A percentile compares a stretch with the other conserved stretches of the same genome.
Evolutionary conservation across 768 basidiomycete genomes (phyloP).

Genomic region (Mycena haematopus): DNA sequence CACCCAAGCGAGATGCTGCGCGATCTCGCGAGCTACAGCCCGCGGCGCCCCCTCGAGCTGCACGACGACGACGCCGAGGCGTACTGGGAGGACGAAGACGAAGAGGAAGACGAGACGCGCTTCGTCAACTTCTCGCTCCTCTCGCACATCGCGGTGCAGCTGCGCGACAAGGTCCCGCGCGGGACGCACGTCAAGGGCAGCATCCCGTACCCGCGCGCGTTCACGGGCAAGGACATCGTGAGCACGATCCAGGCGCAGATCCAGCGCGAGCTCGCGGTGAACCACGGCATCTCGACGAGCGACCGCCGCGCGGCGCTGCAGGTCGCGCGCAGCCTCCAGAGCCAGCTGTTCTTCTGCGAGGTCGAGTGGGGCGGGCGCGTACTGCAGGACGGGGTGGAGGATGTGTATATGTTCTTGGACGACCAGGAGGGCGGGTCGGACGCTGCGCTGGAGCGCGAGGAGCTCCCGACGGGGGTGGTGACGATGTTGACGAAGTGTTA

Average conservation of each 20-base stretch:
- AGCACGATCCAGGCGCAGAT: conserved; percentile 89
- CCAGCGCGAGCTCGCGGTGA: conserved; percentile 81
- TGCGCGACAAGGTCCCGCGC: conserved; percentile 89
- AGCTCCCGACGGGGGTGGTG: conserved; percentile 86
- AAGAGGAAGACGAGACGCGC: conserved; percentile 69
- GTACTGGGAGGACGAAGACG: conserved; percentile 61
- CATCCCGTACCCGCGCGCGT: conserved; percentile 87
- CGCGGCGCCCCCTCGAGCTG: conserved; percentile 43
- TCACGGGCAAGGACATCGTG: conserved; percentile 95
- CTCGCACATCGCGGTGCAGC: conserved; percentile 85
- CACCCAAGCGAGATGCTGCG: conserved; percentile 31
- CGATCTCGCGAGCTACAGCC: conserved; percentile 28
- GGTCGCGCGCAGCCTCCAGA: conserved; percentile 85
- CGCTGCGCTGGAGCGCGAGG: conserved; percentile 64
- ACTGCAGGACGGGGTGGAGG: conserved; percentile 87
- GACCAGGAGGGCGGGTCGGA: conserved; percentile 75
- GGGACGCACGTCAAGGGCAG: conserved; percentile 91
- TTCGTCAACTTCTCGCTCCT: conserved; percentile 91
- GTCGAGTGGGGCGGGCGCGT: conserved; percentile 91
- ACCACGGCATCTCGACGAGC: conserved; percentile 73
- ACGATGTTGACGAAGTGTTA: conserved; percentile 93
- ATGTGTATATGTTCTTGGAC: conserved; percentile 92
- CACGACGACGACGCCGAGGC: conserved; percentile 55
- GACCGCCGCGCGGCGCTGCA: conserved; percentile 86
- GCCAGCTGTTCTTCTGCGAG: conserved; percentile 94